Base-by-base conservation (phyloP, 2,329 filamentous ascomycete species). In the Tolypocladium ovalisporum region DNA sequence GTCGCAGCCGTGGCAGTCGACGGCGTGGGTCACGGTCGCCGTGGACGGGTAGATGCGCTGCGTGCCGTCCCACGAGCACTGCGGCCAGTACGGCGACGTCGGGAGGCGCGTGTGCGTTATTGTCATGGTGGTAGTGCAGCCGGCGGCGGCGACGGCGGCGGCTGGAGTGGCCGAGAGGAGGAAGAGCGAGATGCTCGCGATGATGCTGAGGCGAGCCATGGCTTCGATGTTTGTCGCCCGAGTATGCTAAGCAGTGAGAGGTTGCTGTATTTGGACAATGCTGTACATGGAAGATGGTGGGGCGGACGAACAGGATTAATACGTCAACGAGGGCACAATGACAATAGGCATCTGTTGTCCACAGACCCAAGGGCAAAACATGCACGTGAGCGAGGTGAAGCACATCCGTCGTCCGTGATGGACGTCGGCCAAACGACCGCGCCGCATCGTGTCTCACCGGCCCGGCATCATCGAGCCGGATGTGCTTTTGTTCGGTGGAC, bases 1-100 rank as follows among this genome's bases (percentile, higher is more conserved):
- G 10, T 62, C 55, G 58, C 70, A 73, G 2, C 68, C 71, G 51
- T 66, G 59, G 58, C 71, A 73, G 62, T 73, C 63, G 37, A 72
- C 57, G 17, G 62, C 49, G 2, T 54, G 58, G 24, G 58, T 62
- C 1, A 64, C 8, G 8, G 66, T 66, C 10, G 61, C 62, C 1
- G 68, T 70, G 4, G 65, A 62, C 1, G 68, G 63, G 57, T 69
- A 70, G 17, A 62, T 39, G 8, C 64, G 68, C 24, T 49, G 22
- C 2, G 63, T 68, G 3, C 62, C 62, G 36, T 68, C 56, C 17
- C 56, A 62, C 2, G 52, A 56, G 57, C 65, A 67, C 54, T 62
- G 59, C 10, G 59, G 59, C 68, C 66, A 70, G 59, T 60, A 63
- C 37, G 69, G 74, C 22, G 61, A 68, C 35, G 63, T 70, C 32